A percentile compares a stretch with the other conserved stretches of the same genome.
These are phyloP conservation scores for Boletus pseudo-olivaceus DNA, from an alignment of 768 basidiomycete species.

Conservation along the genomic window DNA sequence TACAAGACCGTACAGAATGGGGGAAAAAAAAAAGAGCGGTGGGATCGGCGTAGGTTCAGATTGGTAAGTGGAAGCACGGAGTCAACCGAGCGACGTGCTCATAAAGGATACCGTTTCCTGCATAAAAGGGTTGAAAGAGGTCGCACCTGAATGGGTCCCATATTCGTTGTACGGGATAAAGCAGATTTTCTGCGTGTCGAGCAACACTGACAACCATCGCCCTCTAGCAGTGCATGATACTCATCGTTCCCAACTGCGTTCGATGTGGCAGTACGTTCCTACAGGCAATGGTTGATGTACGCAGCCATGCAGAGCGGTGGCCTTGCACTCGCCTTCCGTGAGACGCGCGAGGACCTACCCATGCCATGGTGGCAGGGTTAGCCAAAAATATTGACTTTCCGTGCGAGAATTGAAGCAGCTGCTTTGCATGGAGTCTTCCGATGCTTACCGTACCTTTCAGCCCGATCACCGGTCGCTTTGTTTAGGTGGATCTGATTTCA, in stretches of 20 bases:
- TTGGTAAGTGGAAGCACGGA: not conserved
- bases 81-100: not conserved
- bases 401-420: not conserved
- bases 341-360: too few species aligned
- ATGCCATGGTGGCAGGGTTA: not conserved
- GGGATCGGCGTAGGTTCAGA: not conserved
- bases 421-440: too few species aligned
- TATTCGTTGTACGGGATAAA: too few species aligned
- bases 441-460: not conserved
- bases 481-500: not conserved
- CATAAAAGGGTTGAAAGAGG: not conserved
- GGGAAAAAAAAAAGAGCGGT: not conserved
- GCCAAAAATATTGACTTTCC: not conserved
- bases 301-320: not conserved
- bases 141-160: not conserved
- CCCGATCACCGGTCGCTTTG: conserved; percentile 6
- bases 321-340: too few species aligned
- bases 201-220: not conserved
- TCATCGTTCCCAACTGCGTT: too few species aligned
- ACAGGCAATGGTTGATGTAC: not conserved
- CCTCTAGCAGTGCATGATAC: too few species aligned
- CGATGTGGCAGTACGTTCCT: not conserved
- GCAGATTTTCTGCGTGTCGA: not conserved
- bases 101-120: too few species aligned
- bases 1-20: not conserved